Conservation (phyloP, 2,329 filamentous ascomycete genomes). For the Sordariomycetes sp. region DNA sequence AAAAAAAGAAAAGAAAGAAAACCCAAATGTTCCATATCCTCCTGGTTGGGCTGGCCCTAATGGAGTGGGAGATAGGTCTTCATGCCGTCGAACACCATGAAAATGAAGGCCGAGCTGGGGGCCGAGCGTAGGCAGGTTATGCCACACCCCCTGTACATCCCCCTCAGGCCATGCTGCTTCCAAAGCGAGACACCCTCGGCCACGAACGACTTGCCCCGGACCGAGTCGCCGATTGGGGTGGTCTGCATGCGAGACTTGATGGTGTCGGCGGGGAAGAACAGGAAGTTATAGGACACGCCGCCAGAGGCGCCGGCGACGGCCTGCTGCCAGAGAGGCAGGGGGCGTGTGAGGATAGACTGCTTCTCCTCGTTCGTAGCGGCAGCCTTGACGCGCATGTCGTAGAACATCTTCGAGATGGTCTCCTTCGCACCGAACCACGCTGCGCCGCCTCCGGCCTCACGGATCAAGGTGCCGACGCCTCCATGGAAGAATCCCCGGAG, state of each 20-base stretch:
- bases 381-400: conserved; percentile 38
- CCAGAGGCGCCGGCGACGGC: conserved; percentile 78
- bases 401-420: conserved; percentile 62
- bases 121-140: conserved; percentile 83
- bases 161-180: conserved; percentile 69
- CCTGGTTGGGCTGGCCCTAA: conserved; percentile 8
- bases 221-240: conserved; percentile 50
- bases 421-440: conserved; percentile 95
- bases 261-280: conserved; percentile 95
- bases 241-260: conserved; percentile 98
- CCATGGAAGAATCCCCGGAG: conserved; percentile 88
- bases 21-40: not conserved
- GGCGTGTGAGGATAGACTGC: conserved; percentile 30
- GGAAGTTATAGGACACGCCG: conserved; percentile 90
- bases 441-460: conserved; percentile 85
- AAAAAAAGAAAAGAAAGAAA: not conserved
- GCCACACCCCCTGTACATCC: conserved; percentile 87
- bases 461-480: conserved; percentile 84
- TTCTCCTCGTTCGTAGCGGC: conserved; percentile 27
- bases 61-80: conserved; percentile 54
- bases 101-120: conserved; percentile 96
- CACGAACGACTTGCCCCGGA: conserved; percentile 56
- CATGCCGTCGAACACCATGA: conserved; percentile 85
- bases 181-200: conserved; percentile 65
- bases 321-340: conserved; percentile 75